Base-by-base conservation (phyloP, 495 filamentous ascomycete species). In the Penicillium egyptiacum region DNA sequence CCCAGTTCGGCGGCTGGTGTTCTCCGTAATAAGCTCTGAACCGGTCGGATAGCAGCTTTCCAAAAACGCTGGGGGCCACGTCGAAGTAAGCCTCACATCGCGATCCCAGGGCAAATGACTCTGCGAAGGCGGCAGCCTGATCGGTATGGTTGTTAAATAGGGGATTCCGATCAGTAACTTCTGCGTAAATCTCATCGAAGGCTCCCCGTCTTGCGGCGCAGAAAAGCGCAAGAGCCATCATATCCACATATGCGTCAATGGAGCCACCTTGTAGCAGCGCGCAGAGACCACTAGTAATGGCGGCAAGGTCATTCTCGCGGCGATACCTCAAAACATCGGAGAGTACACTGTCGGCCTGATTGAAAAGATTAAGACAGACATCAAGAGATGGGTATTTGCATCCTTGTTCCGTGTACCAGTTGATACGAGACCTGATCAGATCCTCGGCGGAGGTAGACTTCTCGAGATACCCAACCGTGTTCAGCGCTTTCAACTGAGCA, bases 41-140 rank as follows among this genome's bases (percentile, higher is more conserved):
- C 2, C 76, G 73, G 62, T 78, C 72, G 0, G 80, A 79, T n/a
- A 86, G 65, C 20, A 86, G 61, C 60, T 77, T 79, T 40, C 83
- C 83, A 37, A 86, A 76, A 20, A 70, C 71, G 40, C 76, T 81
- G 5, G 83, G 81, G 16, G 70, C 70, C 16, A 83, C 70, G 56
- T 81, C 82, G 46, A 86, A 85, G 57, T 83, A 86, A 1, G 79
- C 75, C 39, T 85, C 83, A 57, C 83, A 86, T 30, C 80, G 80
- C 6, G 83, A 83, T 10, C 83, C 83, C 14, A 83, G 72, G 3
- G 82, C 83, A 61, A 85, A 86, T 0, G 80, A 76, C 60, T 86
- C 83, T 8, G 83, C 79, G 58, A 86, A 85, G 10, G 79, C 79
- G 9, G 80, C 83, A 9, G 83, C 82, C 59, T 86, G 83, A 56